Base-by-base conservation (phyloP, 805 yeast genomes). In the Teunomyces stri region DNA sequence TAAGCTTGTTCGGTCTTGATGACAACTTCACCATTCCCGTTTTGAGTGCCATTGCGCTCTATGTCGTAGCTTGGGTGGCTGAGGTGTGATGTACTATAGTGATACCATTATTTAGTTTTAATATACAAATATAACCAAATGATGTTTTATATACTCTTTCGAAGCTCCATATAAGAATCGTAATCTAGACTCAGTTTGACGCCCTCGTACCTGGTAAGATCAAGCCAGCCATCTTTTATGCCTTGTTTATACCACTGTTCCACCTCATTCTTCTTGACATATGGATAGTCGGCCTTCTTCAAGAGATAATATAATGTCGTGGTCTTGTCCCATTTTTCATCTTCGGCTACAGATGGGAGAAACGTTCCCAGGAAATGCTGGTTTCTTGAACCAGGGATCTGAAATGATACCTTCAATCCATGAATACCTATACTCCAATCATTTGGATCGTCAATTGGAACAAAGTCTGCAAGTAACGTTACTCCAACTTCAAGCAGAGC, bases 11-110 rank as follows among this genome's bases (percentile, higher is more conserved):
- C 48, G 82, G 80, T 36, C 70, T 91, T 67, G 99, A 94, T 66
- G 99, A 94, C 63, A 94, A 94, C 65, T 80, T 94, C 58, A 91
- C 98, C 41, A 92, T 94, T 50, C 99, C 99, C 5, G 89, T 89
- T 1, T 66, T 92, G 37, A 85, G 96, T 16, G 85, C 96, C 5
- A 60, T 76, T 4, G 81, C 86, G 55, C 71, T 90, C 52, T 74
- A 75, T 58, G 66, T 65, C 21, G 74, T 80, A 16, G 75, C 84
- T 33, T 64, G 61, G 53, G 46, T 30, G 18, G 7, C 39, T 28
- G 40, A 34, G 15, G 30, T 43, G 28, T 31, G 37, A 42, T 30
- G 37, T 42, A 21, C 15, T 20, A 35, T 35, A 35, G 22, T 31
- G 33, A 40, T 40, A 40, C 43, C 27, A 28, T 13, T 40, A 18